These are phyloP conservation scores for Fusarium decemcellulare DNA, from an alignment of 2,329 filamentous ascomycete genomes.

Conservation along the genomic window DNA sequence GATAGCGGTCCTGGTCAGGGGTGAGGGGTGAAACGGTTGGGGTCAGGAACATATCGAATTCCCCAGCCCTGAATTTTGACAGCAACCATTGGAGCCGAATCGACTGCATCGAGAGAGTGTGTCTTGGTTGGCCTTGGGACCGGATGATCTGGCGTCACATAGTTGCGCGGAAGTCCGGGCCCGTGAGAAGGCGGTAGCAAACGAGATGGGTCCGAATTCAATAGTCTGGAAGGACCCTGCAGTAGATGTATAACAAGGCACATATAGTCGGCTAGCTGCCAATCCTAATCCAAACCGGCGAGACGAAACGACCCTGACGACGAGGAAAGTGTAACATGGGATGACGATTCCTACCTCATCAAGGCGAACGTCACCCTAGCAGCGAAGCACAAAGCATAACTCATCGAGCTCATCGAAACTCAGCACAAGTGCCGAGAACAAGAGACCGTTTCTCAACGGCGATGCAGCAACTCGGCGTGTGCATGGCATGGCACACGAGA, in stretches of 20 bases:
- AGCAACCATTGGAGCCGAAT: constrained; percentile 9
- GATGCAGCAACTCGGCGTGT: neutral
- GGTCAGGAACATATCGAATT: constrained; percentile 28
- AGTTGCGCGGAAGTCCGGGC: constrained; percentile 7
- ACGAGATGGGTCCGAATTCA: constrained; percentile 32
- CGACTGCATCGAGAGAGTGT: constrained; percentile 2
- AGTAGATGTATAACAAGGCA: constrained; percentile 33
- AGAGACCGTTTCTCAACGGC: neutral
- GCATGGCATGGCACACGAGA: neutral
- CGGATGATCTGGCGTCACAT: constrained; percentile 19
- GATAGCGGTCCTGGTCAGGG: constrained; percentile 30
- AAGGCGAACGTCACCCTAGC: constrained; percentile 11
- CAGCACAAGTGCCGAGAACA: neutral
- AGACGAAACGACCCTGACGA: constrained; percentile 28
- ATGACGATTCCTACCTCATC: constrained; percentile 14
- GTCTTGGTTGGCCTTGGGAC: constrained; percentile 12
- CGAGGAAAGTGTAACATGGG: constrained; percentile 22
- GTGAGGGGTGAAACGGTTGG: constrained; percentile 41
- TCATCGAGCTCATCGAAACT: neutral
- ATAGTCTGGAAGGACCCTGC: constrained; percentile 36
- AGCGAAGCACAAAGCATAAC: neutral
- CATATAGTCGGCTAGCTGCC: constrained; percentile 36
- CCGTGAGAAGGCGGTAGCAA: constrained; percentile 3
- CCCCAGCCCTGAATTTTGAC: constrained; percentile 22
- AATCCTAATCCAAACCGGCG: constrained; percentile 12